phyloP scores from a whole-genome alignment of 1,284 basidiomycete genomes.

The Fomitiporia mediterranea region DNA sequence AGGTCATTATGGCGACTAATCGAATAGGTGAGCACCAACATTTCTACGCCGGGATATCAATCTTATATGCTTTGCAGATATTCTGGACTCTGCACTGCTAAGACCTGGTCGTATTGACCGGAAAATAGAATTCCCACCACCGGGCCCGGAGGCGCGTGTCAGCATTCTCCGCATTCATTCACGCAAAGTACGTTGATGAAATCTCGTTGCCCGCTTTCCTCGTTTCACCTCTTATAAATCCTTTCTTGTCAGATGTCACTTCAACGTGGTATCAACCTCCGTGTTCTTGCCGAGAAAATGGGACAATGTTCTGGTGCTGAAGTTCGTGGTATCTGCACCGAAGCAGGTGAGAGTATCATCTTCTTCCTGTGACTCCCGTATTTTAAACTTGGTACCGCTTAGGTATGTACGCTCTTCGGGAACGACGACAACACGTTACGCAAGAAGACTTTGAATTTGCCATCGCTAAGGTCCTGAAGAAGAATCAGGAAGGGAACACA shows the following conservation, averaged over 20 bases:
- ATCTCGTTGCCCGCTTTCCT: background rate
- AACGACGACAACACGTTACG: slow-evolving; percentile 93
- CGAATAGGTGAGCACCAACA: slow-evolving; percentile 69
- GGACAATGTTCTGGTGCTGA: slow-evolving; percentile 98
- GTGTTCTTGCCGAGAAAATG: slow-evolving; percentile 97
- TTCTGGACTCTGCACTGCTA: slow-evolving; percentile 91
- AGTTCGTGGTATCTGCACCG: slow-evolving; percentile 97
- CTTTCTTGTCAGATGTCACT: slow-evolving; percentile 79
- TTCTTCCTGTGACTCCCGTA: background rate
- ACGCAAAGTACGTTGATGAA: slow-evolving; percentile 62
- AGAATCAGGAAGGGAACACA: slow-evolving; percentile 88
- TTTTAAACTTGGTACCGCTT: slow-evolving; percentile 3
- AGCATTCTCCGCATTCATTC: slow-evolving; percentile 97
- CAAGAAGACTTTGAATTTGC: slow-evolving; percentile 99
- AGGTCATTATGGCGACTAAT: slow-evolving; percentile 99
- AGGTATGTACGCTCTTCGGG: slow-evolving; percentile 97
- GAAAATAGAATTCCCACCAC: slow-evolving; percentile 99
- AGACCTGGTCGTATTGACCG: slow-evolving; percentile 97
- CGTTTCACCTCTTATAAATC: background rate
- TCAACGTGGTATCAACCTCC: slow-evolving; percentile 95
- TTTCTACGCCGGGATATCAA: background rate
- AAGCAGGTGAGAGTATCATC: slow-evolving; percentile 71
- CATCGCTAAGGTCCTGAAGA: slow-evolving; percentile 93
- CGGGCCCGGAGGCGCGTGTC: slow-evolving; percentile 95
- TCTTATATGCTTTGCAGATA: slow-evolving; percentile 59